Conservation (phyloP, 139 green algal species). For the Chlorella sp. region DNA sequence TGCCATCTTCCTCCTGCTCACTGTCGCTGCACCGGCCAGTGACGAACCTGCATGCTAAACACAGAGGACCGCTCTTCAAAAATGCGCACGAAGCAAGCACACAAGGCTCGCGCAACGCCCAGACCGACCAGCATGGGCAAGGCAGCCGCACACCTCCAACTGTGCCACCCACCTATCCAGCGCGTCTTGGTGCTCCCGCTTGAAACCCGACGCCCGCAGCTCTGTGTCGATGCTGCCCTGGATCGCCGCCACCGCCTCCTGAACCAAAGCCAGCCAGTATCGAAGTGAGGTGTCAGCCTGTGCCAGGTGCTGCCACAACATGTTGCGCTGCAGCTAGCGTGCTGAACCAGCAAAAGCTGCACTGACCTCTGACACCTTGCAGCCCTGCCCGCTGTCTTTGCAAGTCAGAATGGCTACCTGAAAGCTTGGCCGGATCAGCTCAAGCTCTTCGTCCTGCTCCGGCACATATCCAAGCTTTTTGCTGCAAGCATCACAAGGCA, state of each 20-base stretch:
- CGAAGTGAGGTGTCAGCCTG: too few relatives aligned
- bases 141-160: neutral
- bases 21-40: neutral
- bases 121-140: too few relatives aligned
- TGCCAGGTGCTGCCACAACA: neutral
- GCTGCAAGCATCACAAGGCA: neutral
- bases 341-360: too few relatives aligned
- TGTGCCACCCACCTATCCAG: slow-evolving; percentile 49
- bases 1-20: slow-evolving; percentile 7
- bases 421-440: slow-evolving; percentile 64
- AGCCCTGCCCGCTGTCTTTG: too few relatives aligned
- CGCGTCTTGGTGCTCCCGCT: slow-evolving; percentile 59
- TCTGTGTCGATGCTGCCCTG: slow-evolving; percentile 63
- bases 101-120: too few relatives aligned
- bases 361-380: too few relatives aligned
- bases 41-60: neutral
- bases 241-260: slow-evolving; percentile 11
- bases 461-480: slow-evolving; percentile 83
- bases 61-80: neutral
- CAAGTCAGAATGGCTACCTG: too few relatives aligned
- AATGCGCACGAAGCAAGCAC: neutral
- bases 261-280: neutral
- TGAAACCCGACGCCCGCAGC: slow-evolving; percentile 77
- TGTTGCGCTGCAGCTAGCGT: neutral
- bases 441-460: slow-evolving; percentile 64